Evolutionary conservation across 202 grass and related monocot species (phyloP), one percentile per base, ranked within the genome.

Genomic region (Setaria italica): DNA sequence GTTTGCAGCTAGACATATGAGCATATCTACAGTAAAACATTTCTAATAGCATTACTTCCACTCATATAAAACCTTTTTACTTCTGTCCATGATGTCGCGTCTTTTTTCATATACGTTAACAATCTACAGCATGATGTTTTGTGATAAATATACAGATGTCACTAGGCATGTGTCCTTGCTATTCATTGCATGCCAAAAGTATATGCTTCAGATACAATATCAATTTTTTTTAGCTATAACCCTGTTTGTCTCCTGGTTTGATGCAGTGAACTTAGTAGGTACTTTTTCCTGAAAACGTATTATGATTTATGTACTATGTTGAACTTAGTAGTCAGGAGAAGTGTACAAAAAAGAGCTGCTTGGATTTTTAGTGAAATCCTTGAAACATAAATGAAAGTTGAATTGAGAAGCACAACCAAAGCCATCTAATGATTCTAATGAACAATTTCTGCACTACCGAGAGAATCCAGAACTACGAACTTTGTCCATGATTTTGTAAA

Each of bases 181-280:
- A 30, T 67, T 80, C 70, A 58, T 74, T 76, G 50, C 19, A 50
- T 76, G 25, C 37, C 37, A 76, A n/a, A 68, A 82, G 7, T 69
- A 19, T 53, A 59, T 30, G 19, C 78, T 87, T 76, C 34, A 72
- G 33, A 55, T 54, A 25, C 62, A 17, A 41, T 9, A 78, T 19
- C 19, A 33, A 56, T 17, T 34, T 55, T 78, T 65, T 16, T 65
- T 35, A 34, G 64, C 30, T 51, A n/a, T 57, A 77, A 20, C 16
- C 47, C 58, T 56, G n/a, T 41, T 77, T 82, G 48, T 87, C 20
- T 60, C 25, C 39, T 66, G 47, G 29, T 67, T 8, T 68, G 12
- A 51, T 82, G 45, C 47, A 32, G 14, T 73, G 25, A 53, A 19
- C 19, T 9, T 17, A 17, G 9, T 73, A 11, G 7, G 47, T 51